A percentile compares a stretch with the other conserved stretches of the same genome.
These are phyloP conservation scores for Melastoma candidum DNA, from an alignment of 441 rosid genomes.

Conservation along the genomic window DNA sequence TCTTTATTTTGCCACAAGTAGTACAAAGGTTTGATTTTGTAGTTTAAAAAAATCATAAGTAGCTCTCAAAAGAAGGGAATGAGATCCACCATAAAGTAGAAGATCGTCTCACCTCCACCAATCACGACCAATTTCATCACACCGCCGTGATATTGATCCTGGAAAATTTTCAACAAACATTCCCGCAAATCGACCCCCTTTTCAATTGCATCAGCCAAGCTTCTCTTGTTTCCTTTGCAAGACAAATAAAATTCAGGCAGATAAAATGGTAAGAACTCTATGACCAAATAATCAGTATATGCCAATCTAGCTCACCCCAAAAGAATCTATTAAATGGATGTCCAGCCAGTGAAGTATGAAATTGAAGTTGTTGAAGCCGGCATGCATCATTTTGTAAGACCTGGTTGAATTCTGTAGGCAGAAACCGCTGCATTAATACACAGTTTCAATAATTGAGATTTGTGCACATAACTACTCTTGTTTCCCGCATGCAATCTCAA, in stretches of 20 bases:
- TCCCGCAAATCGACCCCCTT: constrained; percentile 80
- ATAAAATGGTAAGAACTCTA: constrained; percentile 6
- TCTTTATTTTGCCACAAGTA: too few relatives aligned
- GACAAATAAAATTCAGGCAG: constrained; percentile 12
- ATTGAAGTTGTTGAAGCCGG: constrained; percentile 93
- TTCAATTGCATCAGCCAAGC: constrained; percentile 76
- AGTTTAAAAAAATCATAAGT: too few relatives aligned
- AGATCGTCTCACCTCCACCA: constrained; percentile 69
- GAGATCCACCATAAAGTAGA: constrained; percentile 12
- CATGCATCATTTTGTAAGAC: constrained; percentile 84
- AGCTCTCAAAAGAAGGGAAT: neutral
- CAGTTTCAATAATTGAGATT: constrained; percentile 15
- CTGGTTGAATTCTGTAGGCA: constrained; percentile 81
- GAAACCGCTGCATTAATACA: constrained; percentile 12
- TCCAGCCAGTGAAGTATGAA: constrained; percentile 61
- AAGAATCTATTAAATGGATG: constrained; percentile 74
- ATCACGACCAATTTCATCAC: constrained; percentile 92
- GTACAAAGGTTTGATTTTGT: too few relatives aligned
- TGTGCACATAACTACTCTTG: neutral
- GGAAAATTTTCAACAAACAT: constrained; percentile 54
- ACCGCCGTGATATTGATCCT: constrained; percentile 73
- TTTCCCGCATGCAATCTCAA: neutral
- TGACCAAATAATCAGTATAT: constrained; percentile 8
- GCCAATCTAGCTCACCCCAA: constrained; percentile 64
- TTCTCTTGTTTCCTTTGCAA: constrained; percentile 82